Evolutionary conservation across 1,284 basidiomycete genomes (phyloP).

Genomic region (Microstroma glucosiphilum): DNA sequence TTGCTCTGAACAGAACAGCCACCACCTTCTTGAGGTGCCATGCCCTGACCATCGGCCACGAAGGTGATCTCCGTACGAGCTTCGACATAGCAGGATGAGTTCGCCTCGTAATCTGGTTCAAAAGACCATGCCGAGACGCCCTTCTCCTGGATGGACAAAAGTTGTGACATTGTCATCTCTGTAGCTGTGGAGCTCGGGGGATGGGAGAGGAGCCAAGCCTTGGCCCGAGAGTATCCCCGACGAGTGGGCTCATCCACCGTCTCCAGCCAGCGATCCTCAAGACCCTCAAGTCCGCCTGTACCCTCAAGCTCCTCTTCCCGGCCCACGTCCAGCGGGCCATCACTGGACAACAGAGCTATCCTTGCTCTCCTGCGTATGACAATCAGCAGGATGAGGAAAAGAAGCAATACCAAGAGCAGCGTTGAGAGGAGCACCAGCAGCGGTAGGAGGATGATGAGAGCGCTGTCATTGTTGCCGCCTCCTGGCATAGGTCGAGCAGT

Average conservation of each 20-base stretch:
- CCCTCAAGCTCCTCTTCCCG: conserved; percentile 66
- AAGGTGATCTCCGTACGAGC: conserved; percentile 49
- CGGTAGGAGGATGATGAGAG: conserved; percentile 49
- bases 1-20: conserved; percentile 48
- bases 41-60: conserved; percentile 46
- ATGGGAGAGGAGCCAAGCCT: conserved; percentile 60
- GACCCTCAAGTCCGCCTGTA: conserved; percentile 81
- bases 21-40: conserved; percentile 48
- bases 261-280: conserved; percentile 91
- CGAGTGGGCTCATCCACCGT: conserved; percentile 64
- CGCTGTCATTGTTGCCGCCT: not conserved
- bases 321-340: conserved; percentile 88
- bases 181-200: conserved; percentile 35
- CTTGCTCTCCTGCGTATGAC: conserved; percentile 32
- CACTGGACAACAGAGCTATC: conserved; percentile 67
- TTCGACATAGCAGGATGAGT: conserved; percentile 47
- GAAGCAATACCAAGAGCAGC: conserved; percentile 69
- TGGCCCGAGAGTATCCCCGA: conserved; percentile 73
- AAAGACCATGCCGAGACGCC: conserved; percentile 50
- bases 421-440: conserved; percentile 80
- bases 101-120: conserved; percentile 49
- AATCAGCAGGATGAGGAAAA: conserved; percentile 43
- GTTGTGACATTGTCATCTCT: conserved; percentile 50
- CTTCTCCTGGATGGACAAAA: conserved; percentile 50
- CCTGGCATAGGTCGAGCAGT: too few relatives aligned